Percentiles rank a stretch among this genome's conserved stretches.
phyloP scores from a whole-genome alignment of 78 protist species.

The Andalucia godoyi region DNA sequence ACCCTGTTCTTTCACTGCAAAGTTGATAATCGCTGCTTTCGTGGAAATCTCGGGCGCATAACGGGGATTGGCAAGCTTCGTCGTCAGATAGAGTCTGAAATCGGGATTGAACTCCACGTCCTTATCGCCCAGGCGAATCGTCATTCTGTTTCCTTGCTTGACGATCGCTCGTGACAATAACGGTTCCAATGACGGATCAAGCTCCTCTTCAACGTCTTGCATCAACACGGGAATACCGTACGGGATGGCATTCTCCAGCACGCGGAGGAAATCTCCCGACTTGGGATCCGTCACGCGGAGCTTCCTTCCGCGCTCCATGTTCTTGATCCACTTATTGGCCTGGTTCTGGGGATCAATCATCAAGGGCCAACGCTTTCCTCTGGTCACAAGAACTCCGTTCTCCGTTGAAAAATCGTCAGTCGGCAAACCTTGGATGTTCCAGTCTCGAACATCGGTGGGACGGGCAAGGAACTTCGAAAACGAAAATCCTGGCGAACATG shows the following conservation, averaged over 20 bases:
- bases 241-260: slow-evolving; percentile 60
- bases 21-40: slow-evolving; percentile 75
- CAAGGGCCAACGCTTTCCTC: slow-evolving; percentile 75
- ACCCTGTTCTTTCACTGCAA: slow-evolving; percentile 72
- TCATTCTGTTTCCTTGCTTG: slow-evolving; percentile 20
- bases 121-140: slow-evolving; percentile 64
- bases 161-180: slow-evolving; percentile 34
- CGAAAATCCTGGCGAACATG: slow-evolving; percentile 17
- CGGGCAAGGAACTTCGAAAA: slow-evolving; percentile 38
- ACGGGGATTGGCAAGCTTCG: slow-evolving; percentile 70
- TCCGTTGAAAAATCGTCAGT: slow-evolving; percentile 54
- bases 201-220: slow-evolving; percentile 49
- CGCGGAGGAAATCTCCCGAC: slow-evolving; percentile 14
- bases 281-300: slow-evolving; percentile 26
- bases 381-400: slow-evolving; percentile 73
- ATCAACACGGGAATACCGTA: slow-evolving; percentile 69
- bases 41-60: slow-evolving; percentile 75
- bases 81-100: slow-evolving; percentile 67
- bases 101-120: slow-evolving; percentile 56
- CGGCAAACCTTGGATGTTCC: slow-evolving; percentile 71
- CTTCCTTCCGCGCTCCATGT: slow-evolving; percentile 28
- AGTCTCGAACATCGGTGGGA: slow-evolving; percentile 55
- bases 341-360: slow-evolving; percentile 85
- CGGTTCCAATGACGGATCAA: slow-evolving; percentile 69
- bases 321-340: slow-evolving; percentile 69